Base-by-base conservation (phyloP, 345 rosid species). In the Gossypium herbaceum region DNA sequence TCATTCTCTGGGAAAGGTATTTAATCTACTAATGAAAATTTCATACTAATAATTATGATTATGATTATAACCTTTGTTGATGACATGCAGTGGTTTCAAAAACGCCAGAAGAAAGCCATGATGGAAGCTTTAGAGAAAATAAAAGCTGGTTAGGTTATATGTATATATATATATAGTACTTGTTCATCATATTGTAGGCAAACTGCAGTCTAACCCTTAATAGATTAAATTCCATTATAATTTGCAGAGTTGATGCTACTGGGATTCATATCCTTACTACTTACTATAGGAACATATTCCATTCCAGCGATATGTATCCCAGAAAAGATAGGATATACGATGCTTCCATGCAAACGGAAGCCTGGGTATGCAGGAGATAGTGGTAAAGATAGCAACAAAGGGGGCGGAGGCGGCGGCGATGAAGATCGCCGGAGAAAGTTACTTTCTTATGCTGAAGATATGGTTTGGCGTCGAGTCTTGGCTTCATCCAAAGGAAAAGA, bases 61-160 rank as follows among this genome's bases (percentile, higher is more conserved):
- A 2, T 55, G 25, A 13, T 22, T 22, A 1, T 7, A 12, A 20
- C 9, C 50, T 59, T 1, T 24, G 6, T 34, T 65, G 7, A 27
- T 72, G 72, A 43, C 83, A 16, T 27, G 66, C 41, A 88, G 94
- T 86, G 84, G 86, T 88, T 90, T 54, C 85, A 80, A 17, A 80
- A 75, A 54, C 82, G 79, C 12, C 82, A 84, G 52, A 88, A 90
- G 85, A 82, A 74, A 50, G 94, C 88, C 68, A 81, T 90, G 77
- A 69, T 9, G 39, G 92, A 88, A 75, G 94, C 92, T 19, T 75
- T 90, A 68, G 92, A 83, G 84, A 88, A 90, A 75, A 76, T 90
- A 19, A 90, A 90, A 86, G 81, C 77, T 1, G 91, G 91, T 85
- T 25, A 55, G 16, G 3, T 29, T 29, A 22, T 68, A 20, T 25